Evolutionary conservation across 2,329 filamentous ascomycete species (phyloP), one percentile per base, ranked within the genome.

Genomic region (Fusarium newnesense): DNA sequence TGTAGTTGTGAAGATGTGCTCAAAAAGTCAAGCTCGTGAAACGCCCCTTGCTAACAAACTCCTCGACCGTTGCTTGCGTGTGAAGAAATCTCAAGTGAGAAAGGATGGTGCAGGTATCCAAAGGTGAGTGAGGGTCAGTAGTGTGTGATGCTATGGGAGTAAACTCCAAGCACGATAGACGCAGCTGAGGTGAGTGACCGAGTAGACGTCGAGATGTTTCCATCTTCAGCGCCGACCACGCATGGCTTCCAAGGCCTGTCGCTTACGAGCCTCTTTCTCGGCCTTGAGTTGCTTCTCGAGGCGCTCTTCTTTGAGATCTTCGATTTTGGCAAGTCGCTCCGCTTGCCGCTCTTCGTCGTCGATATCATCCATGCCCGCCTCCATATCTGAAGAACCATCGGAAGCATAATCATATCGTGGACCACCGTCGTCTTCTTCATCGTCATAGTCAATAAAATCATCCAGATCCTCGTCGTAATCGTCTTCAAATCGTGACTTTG

Each of bases 351-450:
- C 93, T 80, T 96, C 93, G 40, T 87, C 84, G 69, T 94, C 92
- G 59, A 95, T 89, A 75, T 95, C 93, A 68, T 91, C 91, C 42
- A 92, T 80, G 39, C 92, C 92, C 5, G 92, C 93, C 80, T 95
- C 93, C 92, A 95, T 95, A 76, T 94, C 93, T 10, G 92, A 94
- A 9, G 91, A 93, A 10, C 80, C 89, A 61, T 92, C 92, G 2
- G 90, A 91, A 6, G 85, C 87, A 72, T 93, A 92, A 53, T 85
- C 86, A 69, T 88, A 87, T 10, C 83, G 81, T 37, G 81, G 83
- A 12, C 83, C 81, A 18, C 73, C 80, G 5, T 79, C 81, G 1
- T 87, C 85, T 9, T 88, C 87, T 0, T 90, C 88, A 18, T 90
- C 88, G 47, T 90, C 88, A 66, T 90, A 89, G 46, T 89, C 88